These are phyloP conservation scores for Trichoderma sp. DNA, from an alignment of 2,329 filamentous ascomycete genomes.

Conservation along the genomic window DNA sequence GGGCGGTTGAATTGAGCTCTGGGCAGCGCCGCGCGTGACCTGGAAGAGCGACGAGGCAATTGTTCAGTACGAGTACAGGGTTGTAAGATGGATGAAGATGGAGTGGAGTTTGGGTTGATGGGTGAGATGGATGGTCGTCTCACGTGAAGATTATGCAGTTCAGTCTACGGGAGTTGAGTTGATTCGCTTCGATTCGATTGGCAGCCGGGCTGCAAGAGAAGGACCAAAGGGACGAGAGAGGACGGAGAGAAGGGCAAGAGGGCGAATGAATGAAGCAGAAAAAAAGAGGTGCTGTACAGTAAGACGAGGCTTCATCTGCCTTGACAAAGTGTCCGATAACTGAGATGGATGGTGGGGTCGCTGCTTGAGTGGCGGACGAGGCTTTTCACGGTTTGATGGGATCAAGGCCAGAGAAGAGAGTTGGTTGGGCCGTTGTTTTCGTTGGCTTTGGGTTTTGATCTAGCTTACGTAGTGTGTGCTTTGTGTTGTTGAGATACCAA, in stretches of 20 bases:
- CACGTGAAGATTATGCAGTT: constrained; percentile 4
- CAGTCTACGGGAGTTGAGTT: background rate
- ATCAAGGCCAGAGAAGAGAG: background rate
- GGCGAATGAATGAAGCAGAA: background rate
- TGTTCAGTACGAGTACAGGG: background rate
- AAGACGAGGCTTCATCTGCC: background rate
- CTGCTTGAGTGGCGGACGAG: background rate
- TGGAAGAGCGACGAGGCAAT: background rate
- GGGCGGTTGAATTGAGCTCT: background rate
- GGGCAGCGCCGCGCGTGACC: constrained; percentile 9
- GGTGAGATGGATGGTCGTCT: background rate
- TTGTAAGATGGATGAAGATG: background rate
- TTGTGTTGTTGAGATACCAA: background rate
- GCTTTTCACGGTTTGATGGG: background rate
- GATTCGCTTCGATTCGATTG: background rate
- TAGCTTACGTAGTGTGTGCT: background rate
- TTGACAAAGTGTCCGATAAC: background rate
- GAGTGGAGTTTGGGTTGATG: background rate
- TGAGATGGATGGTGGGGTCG: background rate
- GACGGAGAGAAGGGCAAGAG: background rate
- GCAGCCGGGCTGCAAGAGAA: background rate
- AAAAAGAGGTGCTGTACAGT: background rate
- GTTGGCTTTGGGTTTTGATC: background rate
- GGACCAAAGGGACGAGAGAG: background rate
- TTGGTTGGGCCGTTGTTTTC: background rate